Base-by-base conservation (phyloP, 2,329 filamentous ascomycete species). In the Xylariaceae sp. region DNA sequence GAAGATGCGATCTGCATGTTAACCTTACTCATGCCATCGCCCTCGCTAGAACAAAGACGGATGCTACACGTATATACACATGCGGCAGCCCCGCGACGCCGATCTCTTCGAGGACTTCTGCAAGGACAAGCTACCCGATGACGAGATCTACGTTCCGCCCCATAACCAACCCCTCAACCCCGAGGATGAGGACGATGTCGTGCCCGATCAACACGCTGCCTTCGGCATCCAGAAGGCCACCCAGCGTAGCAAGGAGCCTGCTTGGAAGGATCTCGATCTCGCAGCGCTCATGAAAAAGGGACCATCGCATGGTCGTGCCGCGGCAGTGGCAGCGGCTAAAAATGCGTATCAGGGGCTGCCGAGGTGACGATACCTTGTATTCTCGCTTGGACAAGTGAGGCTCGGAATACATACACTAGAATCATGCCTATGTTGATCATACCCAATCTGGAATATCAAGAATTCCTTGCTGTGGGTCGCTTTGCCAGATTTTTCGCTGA, bases 171-270 rank as follows among this genome's bases (percentile, higher is more conserved):
- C 89, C 39, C 79, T 91, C 66, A 92, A 94, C 68, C 89, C 89
- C 0, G 89, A 94, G 70, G 89, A 94, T 68, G 88, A 94, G 72
- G 89, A 94, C 67, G 89, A 94, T 66, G 87, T 94, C 3, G 89
- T 94, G 4, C 89, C 89, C 0, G 88, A 94, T 70, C 89, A 94
- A 72, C 89, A 94, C 67, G 89, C 89, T 12, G 89, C 89, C 0
- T 94, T 94, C 68, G 89, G 89, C 37, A 94, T 95, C 64, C 84
- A 89, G 70, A 81, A 87, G 61, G 89, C 89, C 9, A 92, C 88
- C 15, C 86, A 90, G 72, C 80, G 80, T 59, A 78, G 76, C 63
- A 80, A 79, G 64, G 87, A 91, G 71, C 79, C 86, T 1, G 84
- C 84, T 7, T 95, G 89, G 89, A 86, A 86, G 67, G 89, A 94